Conservation (phyloP, 2,329 filamentous ascomycete species). For the Alternaria triticimaculans region DNA sequence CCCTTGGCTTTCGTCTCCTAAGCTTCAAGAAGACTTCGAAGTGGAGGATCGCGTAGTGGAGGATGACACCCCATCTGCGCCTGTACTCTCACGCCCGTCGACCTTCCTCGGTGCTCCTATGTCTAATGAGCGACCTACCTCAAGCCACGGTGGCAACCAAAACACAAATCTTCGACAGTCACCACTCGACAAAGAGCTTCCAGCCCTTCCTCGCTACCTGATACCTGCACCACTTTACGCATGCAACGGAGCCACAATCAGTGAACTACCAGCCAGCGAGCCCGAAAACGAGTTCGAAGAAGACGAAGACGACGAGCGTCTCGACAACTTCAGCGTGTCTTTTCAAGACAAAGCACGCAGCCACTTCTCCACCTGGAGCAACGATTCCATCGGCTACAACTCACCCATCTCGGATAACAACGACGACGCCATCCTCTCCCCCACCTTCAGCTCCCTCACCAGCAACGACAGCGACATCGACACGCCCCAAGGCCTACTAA, state of each 20-base stretch:
- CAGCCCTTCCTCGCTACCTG: slow-evolving; percentile 39
- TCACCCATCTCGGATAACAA: slow-evolving; percentile 28
- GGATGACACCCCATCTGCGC: slow-evolving; percentile 24
- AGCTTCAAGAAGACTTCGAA: slow-evolving; percentile 21
- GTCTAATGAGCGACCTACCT: slow-evolving; percentile 33
- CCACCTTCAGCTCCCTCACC: slow-evolving; percentile 42
- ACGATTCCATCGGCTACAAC: slow-evolving; percentile 34
- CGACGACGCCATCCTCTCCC: slow-evolving; percentile 35
- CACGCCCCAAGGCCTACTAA: slow-evolving; percentile 29
- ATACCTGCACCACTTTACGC: slow-evolving; percentile 40
- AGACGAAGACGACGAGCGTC: slow-evolving; percentile 17
- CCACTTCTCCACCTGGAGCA: slow-evolving; percentile 46
- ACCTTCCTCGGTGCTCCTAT: slow-evolving; percentile 20
- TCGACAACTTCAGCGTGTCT: slow-evolving; percentile 15
- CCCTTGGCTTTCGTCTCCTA: slow-evolving; percentile 38
- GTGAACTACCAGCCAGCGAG: slow-evolving; percentile 14
- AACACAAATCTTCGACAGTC: slow-evolving; percentile 21
- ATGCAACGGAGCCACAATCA: slow-evolving; percentile 18
- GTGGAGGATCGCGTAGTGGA: slow-evolving; percentile 16
- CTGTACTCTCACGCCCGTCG: slow-evolving; percentile 29
- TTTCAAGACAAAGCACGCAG: slow-evolving; percentile 31
- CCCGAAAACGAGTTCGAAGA: slow-evolving; percentile 21
- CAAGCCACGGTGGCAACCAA: slow-evolving; percentile 32
- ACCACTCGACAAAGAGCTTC: slow-evolving; percentile 38
- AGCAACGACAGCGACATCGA: slow-evolving; percentile 37